Base-by-base conservation (phyloP, 208 protist genomes). In the Polymyxa betae region DNA sequence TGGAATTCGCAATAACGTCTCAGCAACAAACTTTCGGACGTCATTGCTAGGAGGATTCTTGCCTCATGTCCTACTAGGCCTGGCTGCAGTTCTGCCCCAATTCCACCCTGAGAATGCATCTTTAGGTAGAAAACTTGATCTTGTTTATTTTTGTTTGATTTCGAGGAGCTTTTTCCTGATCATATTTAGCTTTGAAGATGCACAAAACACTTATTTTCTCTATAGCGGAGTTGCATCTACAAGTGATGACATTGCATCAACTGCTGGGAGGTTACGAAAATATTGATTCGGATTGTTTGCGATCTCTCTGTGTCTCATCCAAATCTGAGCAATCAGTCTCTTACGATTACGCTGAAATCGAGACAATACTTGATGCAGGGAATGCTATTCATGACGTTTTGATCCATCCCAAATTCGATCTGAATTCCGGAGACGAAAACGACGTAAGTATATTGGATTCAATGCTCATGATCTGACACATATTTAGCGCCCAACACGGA, bases 71-170 rank as follows among this genome's bases (percentile, higher is more conserved):
- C 40, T 82, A 20, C 40, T 82, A 20, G 72, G 72, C n/a, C n/a
- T 82, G 10, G 5, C 72, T 43, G n/a, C 72, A 5, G 35, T n/a
- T 35, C 40, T 43, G 5, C n/a, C 5, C 35, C 72, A 82, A n/a
- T 82, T 82, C 40, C 72, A 82, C 40, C 72, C 72, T 16, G 72
- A 82, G 72, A 82, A n/a, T n/a, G 40, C 35, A 20, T 82, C 72
- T 35, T n/a, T 82, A 45, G 16, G 72, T 82, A 82, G n/a, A n/a
- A n/a, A n/a, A n/a, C n/a, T n/a, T n/a, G n/a, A n/a, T n/a, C n/a
- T n/a, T n/a, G n/a, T n/a, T n/a, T n/a, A n/a, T n/a, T n/a, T n/a
- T n/a, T n/a, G n/a, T n/a, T n/a, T n/a, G n/a, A n/a, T n/a, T n/a
- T n/a, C n/a, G n/a, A n/a, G n/a, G n/a, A n/a, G n/a, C n/a, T n/a